Base-by-base conservation (phyloP, 345 rosid genomes). In the Sisymbrium altissimum region DNA sequence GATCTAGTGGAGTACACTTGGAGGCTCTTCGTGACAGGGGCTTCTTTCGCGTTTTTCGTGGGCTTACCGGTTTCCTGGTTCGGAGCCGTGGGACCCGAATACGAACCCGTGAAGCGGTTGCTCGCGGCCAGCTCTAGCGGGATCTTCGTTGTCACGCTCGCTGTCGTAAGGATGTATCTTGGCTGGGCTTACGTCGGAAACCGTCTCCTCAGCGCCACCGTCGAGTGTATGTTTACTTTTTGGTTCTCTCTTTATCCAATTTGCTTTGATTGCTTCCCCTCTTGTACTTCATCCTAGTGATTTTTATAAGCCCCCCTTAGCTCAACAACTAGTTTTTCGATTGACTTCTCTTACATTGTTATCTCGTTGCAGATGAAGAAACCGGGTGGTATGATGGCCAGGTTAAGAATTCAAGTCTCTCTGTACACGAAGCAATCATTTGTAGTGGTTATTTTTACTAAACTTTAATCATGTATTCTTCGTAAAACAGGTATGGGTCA, bases 141-240 rank as follows among this genome's bases (percentile, higher is more conserved):
- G 73, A 57, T 93, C 32, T 64, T 91, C 44, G 86, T 86, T 23
- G 96, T 89, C 12, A 91, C 92, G n/a, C 81, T 93, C 43, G 88
- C 89, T n/a, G 97, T 89, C 27, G 83, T 91, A 13, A 87, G 97
- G 80, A 93, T 93, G 98, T 93, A 91, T 72, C 83, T 93, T 25
- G 98, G 98, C 61, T 91, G 98, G 98, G 97, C 98, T 72, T 93
- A 93, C 60, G 97, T 93, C 41, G 96, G 98, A 38, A 93, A 93
- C 63, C 92, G 96, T 14, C 79, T 93, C 86, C 98, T 93, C 55
- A 93, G 96, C 65, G 98, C 98, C 83, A 93, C 97, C 9, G 94
- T 93, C 39, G 97, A 91, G 68, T 93, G 95, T 87, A 84, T 73
- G 72, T 30, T 59, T 3, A 1, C 44, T 21, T 23, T 23, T 23